phyloP scores from a whole-genome alignment of 352 stramenopile species.

The Globisporangium camurandrum region DNA sequence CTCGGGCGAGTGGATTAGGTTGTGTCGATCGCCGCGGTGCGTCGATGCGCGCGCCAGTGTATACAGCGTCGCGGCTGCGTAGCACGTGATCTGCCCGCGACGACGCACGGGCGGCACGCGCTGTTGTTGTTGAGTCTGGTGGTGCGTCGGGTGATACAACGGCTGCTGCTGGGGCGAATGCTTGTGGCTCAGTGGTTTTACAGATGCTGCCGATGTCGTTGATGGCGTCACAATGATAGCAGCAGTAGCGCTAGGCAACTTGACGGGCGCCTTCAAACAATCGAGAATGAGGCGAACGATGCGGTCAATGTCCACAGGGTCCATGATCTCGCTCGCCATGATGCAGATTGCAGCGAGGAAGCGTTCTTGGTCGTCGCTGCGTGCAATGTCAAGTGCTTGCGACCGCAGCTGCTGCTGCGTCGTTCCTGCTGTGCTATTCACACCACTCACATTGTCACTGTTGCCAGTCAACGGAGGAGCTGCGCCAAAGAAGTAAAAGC shows the following conservation, averaged over 20 bases:
- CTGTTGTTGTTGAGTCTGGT: constrained; percentile 11
- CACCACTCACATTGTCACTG: no score
- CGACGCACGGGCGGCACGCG: constrained; percentile 1
- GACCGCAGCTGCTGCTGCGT: constrained; percentile 12
- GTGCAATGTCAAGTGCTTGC: constrained; percentile 33
- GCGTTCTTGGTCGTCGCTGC: constrained; percentile 51
- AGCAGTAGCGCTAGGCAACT: neutral
- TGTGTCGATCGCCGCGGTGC: constrained; percentile 43
- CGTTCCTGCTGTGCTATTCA: no score
- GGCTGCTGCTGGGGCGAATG: neutral
- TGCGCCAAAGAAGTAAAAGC: constrained; percentile 38
- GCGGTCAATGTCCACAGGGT: constrained; percentile 45
- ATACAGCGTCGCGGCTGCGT: constrained; percentile 41
- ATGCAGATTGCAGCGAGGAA: constrained; percentile 63
- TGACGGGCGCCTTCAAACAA: constrained; percentile 22
- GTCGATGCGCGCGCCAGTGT: constrained; percentile 43
- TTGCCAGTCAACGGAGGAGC: constrained; percentile 2
- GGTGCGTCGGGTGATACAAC: no score
- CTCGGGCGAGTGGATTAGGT: constrained; percentile 31
- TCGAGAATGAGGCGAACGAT: constrained; percentile 43
- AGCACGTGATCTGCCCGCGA: constrained; percentile 33
- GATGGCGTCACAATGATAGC: neutral
- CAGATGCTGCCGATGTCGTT: no score
- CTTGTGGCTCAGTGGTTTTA: no score
- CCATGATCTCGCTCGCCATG: constrained; percentile 57